A percentile compares a stretch with the other conserved stretches of the same genome.
phyloP scores from a whole-genome alignment of 1,284 basidiomycete genomes.

The Tetrapyrgos nigripes region DNA sequence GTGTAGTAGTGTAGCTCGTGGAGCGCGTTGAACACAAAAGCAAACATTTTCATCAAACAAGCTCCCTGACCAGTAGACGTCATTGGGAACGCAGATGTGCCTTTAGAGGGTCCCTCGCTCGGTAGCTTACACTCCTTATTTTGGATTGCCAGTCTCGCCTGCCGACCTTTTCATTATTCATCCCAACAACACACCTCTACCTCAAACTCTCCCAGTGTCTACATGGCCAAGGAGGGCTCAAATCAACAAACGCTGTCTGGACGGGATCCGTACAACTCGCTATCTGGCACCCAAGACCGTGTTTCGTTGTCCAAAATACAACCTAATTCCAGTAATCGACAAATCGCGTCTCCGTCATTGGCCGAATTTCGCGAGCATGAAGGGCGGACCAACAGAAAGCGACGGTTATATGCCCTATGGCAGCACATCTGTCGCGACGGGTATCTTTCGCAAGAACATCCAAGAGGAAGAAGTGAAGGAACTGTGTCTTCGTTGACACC shows the following conservation, averaged over 20 bases:
- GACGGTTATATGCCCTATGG: constrained; percentile 67
- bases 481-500: constrained; percentile 52
- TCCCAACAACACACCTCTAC: not conserved
- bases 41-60: not conserved
- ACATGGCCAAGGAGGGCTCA: constrained; percentile 12
- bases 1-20: not conserved
- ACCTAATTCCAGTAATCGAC: constrained; percentile 51
- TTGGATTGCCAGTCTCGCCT: not conserved
- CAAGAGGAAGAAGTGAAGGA: constrained; percentile 28
- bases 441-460: constrained; percentile 25
- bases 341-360: constrained; percentile 11
- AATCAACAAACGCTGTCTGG: constrained; percentile 32
- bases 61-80: not conserved
- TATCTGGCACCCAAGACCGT: constrained; percentile 58
- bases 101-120: not conserved
- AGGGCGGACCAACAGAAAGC: constrained; percentile 64
- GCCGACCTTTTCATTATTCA: not conserved
- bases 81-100: not conserved
- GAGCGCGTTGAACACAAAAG: not conserved
- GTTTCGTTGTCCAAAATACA: constrained; percentile 64
- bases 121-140: not conserved
- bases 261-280: constrained; percentile 55
- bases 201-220: not conserved
- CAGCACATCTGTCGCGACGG: constrained; percentile 52
- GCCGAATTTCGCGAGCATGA: constrained; percentile 68